Evolutionary conservation across 371 early-diverging fungal species (phyloP), one percentile per base, ranked within the genome.

Genomic region (Neoconidiobolus thromboides): DNA sequence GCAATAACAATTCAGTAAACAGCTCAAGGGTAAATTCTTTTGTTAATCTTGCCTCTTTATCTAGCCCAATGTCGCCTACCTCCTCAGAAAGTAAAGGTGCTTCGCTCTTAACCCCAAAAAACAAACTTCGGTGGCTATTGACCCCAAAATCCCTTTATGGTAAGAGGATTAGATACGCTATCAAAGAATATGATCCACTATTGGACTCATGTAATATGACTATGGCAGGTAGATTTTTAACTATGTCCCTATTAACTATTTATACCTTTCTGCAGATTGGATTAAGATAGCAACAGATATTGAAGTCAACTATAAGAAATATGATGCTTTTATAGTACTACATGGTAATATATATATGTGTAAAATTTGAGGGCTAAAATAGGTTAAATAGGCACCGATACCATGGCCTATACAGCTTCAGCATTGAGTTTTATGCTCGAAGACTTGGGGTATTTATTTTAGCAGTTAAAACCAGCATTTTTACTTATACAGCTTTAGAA

Each of bases 361-460:
- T 42, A 37, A 39, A 41, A 26, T 12, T 55, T 14, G 42, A 10
- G 10, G 38, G 12, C 15, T 49, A 38, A 44, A 55, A 4, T 7
- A 42, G 36, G 14, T 2, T 12, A 60, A 53, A 60, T 60, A 76
- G 69, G 83, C 38, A 94, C 94, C 0, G 94, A 94, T 69, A 93
- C 93, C 0, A 93, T 93, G 93, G 85, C 91, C 0, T 92, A 88
- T 63, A 93, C 91, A 0, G 93, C 91, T 3, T 84, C 88, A 62
- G 96, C 96, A 0, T 76, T 98, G 49, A 88, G 89, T 59, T 98
- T 96, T 65, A 84, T 98, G 86, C 73, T 98, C 56, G 93, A 98
- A 65, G 84, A 92, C 58, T 73, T 98, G 44, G 96, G 81, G 80
- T 78, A 69, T 59, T 37, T 62, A 5, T 44, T 15, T 15, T 42